Percentiles rank a stretch among this genome's conserved stretches.
These are phyloP conservation scores for Coemansia sp. DNA, from an alignment of 192 early-diverging fungal genomes.

Conservation along the genomic window DNA sequence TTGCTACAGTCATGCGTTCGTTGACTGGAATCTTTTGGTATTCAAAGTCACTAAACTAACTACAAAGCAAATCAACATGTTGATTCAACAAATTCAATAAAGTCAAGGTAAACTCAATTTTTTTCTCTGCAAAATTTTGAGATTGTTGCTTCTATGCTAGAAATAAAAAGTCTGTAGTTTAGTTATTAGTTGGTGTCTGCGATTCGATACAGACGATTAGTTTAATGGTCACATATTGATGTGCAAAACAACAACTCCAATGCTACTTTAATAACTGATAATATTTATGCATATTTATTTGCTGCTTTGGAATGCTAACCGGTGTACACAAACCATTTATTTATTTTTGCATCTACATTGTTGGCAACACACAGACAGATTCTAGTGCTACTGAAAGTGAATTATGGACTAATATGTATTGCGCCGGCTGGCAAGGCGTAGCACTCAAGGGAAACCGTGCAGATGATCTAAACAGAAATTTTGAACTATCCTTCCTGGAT, in stretches of 20 bases:
- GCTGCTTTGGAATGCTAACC: constrained; percentile 40
- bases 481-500: constrained; percentile 28
- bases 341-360: constrained; percentile 37
- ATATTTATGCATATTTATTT: constrained; percentile 26
- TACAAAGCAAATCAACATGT: too few species aligned
- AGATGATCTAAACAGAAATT: background rate
- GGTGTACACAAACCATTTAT: constrained; percentile 22
- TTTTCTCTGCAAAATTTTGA: too few species aligned
- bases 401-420: constrained; percentile 36
- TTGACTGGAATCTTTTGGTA: too few species aligned
- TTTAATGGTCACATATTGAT: background rate
- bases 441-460: constrained; percentile 7
- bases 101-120: too few species aligned
- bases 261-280: background rate
- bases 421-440: constrained; percentile 21
- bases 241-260: background rate
- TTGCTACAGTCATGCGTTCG: too few species aligned
- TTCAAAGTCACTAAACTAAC: too few species aligned
- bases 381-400: constrained; percentile 11
- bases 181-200: too few species aligned
- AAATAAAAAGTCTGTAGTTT: too few species aligned
- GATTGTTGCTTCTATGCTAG: too few species aligned
- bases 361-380: background rate
- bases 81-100: too few species aligned
- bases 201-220: too few species aligned